These are phyloP conservation scores for Haberlea rhodopensis DNA, from an alignment of 257 asterid genomes.

Conservation along the genomic window DNA sequence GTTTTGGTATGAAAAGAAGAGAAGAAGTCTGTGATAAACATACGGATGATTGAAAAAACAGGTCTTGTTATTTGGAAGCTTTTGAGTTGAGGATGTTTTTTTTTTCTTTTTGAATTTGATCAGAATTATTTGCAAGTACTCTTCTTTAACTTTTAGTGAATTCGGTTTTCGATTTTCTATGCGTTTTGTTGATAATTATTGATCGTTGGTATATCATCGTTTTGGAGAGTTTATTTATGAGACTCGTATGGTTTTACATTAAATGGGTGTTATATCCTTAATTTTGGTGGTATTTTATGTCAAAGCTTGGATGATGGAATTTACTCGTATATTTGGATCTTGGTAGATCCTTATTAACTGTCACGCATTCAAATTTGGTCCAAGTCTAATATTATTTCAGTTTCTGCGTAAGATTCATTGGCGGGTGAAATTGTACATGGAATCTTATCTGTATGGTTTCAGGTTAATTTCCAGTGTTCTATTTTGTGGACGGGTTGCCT, in stretches of 20 bases:
- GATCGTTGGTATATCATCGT: background rate
- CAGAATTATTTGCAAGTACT: background rate
- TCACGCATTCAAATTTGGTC: no score
- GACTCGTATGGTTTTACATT: background rate
- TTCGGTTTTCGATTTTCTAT: background rate
- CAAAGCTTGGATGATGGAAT: no score
- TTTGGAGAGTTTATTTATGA: background rate
- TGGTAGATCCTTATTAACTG: no score
- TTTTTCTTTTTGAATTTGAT: background rate
- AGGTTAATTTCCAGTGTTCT: slow-evolving; percentile 23
- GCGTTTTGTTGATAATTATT: background rate
- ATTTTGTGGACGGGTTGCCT: slow-evolving; percentile 19
- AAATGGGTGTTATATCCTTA: no score
- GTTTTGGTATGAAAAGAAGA: background rate
- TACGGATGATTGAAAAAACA: background rate
- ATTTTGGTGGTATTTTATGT: no score
- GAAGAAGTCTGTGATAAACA: background rate
- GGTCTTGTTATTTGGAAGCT: slow-evolving; percentile 1
- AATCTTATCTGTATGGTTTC: slow-evolving; percentile 19
- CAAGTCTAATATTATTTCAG: no score
- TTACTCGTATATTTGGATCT: no score
- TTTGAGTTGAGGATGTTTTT: slow-evolving; percentile 9
- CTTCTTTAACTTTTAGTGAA: background rate
- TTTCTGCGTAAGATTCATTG: background rate
- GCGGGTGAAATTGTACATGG: slow-evolving; percentile 2